These are phyloP conservation scores for Ceratocystiopsis minuta DNA, from an alignment of 2,329 filamentous ascomycete species.

Conservation along the genomic window DNA sequence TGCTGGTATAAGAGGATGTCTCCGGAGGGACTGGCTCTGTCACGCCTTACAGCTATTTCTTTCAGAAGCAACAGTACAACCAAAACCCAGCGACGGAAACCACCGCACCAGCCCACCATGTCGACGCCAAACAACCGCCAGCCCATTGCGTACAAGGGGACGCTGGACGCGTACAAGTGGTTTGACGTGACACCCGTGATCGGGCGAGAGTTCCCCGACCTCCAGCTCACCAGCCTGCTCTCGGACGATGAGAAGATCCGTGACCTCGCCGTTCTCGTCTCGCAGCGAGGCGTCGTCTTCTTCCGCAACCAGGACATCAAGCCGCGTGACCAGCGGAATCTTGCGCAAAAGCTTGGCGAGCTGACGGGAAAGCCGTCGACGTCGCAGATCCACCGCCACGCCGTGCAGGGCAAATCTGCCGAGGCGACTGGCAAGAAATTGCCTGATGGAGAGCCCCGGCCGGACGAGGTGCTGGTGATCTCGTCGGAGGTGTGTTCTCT, in stretches of 20 bases:
- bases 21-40: too few species aligned
- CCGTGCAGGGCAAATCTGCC: conserved; percentile 10
- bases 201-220: conserved; percentile 32
- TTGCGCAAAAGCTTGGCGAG: conserved; percentile 8
- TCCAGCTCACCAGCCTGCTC: conserved; percentile 34
- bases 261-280: conserved; percentile 38
- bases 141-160: conserved; percentile 14
- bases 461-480: conserved; percentile 29
- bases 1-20: too few species aligned
- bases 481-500: conserved; percentile 17
- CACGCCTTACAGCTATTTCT: too few species aligned
- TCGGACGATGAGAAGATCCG: conserved; percentile 36
- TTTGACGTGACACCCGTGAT: conserved; percentile 36
- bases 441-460: neutral
- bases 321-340: neutral
- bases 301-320: conserved; percentile 26
- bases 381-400: conserved; percentile 35
- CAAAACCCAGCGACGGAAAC: too few species aligned
- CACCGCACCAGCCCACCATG: too few species aligned
- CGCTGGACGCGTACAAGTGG: conserved; percentile 23
- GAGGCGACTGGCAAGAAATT: too few species aligned
- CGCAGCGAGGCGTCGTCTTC: conserved; percentile 30
- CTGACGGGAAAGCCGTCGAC: conserved; percentile 20
- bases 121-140: conserved; percentile 2
- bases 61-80: too few species aligned